A percentile compares a stretch with the other conserved stretches of the same genome.
Evolutionary conservation across 345 rosid species (phyloP).

Genomic region (Aurinia saxatilis): DNA sequence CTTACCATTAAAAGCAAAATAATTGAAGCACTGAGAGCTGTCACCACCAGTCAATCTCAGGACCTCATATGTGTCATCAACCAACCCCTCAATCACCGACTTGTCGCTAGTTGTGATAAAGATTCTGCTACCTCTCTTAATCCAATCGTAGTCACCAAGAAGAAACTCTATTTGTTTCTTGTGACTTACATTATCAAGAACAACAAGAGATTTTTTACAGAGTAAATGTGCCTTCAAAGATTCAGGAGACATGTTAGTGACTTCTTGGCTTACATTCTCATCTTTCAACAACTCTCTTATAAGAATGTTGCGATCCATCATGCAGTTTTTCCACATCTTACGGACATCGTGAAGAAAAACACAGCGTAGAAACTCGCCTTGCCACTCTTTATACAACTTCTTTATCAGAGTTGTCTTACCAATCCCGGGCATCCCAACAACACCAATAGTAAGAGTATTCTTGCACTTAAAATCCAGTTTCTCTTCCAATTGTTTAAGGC

Average conservation of each 20-base stretch:
- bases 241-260: background rate
- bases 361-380: background rate
- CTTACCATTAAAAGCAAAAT: background rate
- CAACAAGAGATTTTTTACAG: background rate
- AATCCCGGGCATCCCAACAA: conserved; percentile 4
- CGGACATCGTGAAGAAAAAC: background rate
- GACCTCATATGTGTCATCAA: background rate
- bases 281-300: background rate
- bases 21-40: conserved; percentile 2
- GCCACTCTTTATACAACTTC: background rate
- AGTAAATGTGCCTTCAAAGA: background rate
- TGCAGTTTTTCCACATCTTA: background rate
- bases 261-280: background rate
- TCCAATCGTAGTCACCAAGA: background rate
- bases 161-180: background rate
- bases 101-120: conserved; percentile 9
- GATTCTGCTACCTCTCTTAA: conserved; percentile 7
- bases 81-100: too few relatives aligned
- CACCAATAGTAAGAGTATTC: background rate
- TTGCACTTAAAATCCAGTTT: background rate
- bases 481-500: background rate
- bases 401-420: conserved; percentile 1
- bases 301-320: background rate
- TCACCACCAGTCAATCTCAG: background rate
- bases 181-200: conserved; percentile 1